These are phyloP conservation scores for Talaromyces sp. DNA, from an alignment of 2,329 filamentous ascomycete species.

Conservation along the genomic window DNA sequence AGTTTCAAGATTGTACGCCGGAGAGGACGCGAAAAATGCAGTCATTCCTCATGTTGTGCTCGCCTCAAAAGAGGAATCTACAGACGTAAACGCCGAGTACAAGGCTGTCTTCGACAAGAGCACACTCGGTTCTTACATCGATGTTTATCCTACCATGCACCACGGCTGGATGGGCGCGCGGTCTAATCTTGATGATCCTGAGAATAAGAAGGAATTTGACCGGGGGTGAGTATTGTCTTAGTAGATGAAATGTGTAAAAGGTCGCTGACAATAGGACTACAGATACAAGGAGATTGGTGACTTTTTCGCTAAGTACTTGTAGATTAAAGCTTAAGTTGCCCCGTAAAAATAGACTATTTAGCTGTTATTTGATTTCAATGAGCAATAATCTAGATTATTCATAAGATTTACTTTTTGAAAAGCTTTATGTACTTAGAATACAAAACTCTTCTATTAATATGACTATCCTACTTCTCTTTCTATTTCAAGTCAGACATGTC, in stretches of 20 bases:
- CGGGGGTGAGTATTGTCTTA: conserved; percentile 47
- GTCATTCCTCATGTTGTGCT: conserved; percentile 61
- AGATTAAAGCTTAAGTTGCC: neutral
- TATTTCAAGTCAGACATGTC: too few species aligned
- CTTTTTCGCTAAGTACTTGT: conserved; percentile 57
- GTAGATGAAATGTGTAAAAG: neutral
- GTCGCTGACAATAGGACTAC: conserved; percentile 2
- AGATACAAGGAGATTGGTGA: conserved; percentile 53
- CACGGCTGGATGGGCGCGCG: conserved; percentile 74
- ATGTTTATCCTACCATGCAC: conserved; percentile 64
- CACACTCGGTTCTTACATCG: conserved; percentile 57
- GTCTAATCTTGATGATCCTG: conserved; percentile 54
- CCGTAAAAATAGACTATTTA: too few species aligned
- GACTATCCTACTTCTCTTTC: too few species aligned
- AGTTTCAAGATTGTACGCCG: conserved; percentile 41
- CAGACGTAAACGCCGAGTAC: conserved; percentile 51
- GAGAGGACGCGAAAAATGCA: conserved; percentile 58
- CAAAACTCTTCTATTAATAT: too few species aligned
- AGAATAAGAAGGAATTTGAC: conserved; percentile 59
- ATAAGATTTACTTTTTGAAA: too few species aligned
- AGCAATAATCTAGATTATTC: too few species aligned
- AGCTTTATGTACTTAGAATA: too few species aligned
- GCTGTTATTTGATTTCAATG: too few species aligned
- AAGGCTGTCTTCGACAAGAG: conserved; percentile 49
- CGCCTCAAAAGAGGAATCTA: conserved; percentile 63